These are phyloP conservation scores for Colletotrichum sp. DNA, from an alignment of 2,329 filamentous ascomycete genomes.

Conservation along the genomic window DNA sequence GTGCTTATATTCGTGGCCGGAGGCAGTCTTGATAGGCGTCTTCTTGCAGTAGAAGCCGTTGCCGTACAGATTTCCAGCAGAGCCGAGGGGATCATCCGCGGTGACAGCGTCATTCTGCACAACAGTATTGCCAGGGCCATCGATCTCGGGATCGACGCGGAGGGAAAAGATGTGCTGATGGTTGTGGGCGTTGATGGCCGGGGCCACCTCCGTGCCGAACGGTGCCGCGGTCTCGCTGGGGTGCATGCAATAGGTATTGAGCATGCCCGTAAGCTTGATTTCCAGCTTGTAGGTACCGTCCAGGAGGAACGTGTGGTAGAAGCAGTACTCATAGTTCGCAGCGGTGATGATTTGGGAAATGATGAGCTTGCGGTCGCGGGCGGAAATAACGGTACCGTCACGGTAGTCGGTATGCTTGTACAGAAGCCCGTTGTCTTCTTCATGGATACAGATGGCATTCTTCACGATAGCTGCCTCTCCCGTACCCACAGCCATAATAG, in stretches of 20 bases:
- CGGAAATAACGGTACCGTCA: constrained; percentile 72
- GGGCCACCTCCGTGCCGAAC: constrained; percentile 56
- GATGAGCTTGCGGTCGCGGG: constrained; percentile 74
- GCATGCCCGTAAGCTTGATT: constrained; percentile 60
- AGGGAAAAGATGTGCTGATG: constrained; percentile 66
- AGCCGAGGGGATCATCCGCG: constrained; percentile 68
- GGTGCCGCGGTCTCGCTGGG: constrained; percentile 34
- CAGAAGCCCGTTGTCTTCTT: constrained; percentile 76
- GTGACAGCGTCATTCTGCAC: constrained; percentile 73
- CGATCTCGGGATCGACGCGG: constrained; percentile 2
- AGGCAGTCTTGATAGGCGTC: constrained; percentile 28
- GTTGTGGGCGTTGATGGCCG: constrained; percentile 57
- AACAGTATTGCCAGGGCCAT: constrained; percentile 65
- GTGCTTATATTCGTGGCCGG: constrained; percentile 22
- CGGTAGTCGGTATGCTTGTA: constrained; percentile 82
- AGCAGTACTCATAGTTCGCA: constrained; percentile 77
- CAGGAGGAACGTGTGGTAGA: constrained; percentile 42
- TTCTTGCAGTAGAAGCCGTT: constrained; percentile 67
- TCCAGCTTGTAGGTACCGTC: constrained; percentile 71
- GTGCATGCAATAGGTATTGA: constrained; percentile 46
- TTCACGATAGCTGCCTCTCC: constrained; percentile 74
- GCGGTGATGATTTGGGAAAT: constrained; percentile 78
- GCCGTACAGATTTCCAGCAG: constrained; percentile 73
- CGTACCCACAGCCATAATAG: constrained; percentile 70
- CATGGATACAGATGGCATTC: constrained; percentile 79